Percentiles rank a stretch among this genome's conserved stretches.
Conservation (phyloP, 202 grass and related monocot genomes). For the Elaeis oleifera region DNA sequence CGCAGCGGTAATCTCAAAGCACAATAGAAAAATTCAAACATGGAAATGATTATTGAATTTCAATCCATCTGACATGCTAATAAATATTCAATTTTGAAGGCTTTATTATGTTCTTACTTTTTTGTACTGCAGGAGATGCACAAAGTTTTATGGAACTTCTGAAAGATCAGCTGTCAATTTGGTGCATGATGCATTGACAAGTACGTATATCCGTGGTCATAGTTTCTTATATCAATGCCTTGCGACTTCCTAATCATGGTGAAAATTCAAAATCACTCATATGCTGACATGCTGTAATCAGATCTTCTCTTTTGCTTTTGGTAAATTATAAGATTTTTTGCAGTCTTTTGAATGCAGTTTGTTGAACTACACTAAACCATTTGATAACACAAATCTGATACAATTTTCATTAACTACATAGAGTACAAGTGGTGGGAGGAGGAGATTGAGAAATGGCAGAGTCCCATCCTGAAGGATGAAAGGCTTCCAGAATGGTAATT, state of each 20-base stretch:
- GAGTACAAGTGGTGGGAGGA: slow-evolving; percentile 93
- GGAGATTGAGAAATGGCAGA: slow-evolving; percentile 98
- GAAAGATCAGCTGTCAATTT: slow-evolving; percentile 75
- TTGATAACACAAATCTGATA: background rate
- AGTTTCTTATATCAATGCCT: background rate
- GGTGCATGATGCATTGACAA: slow-evolving; percentile 93
- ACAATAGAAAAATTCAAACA: too few relatives aligned
- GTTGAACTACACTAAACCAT: background rate
- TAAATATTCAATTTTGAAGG: background rate
- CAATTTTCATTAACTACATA: slow-evolving; percentile 20
- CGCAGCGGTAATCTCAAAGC: too few relatives aligned
- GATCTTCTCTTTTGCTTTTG: too few relatives aligned
- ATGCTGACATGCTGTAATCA: slow-evolving; percentile 3
- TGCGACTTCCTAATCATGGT: background rate
- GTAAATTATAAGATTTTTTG: too few relatives aligned
- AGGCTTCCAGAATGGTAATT: slow-evolving; percentile 87
- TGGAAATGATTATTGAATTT: too few relatives aligned
- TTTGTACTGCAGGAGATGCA: slow-evolving; percentile 73
- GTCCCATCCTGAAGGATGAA: slow-evolving; percentile 68
- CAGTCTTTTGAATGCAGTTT: background rate
- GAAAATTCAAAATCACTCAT: too few relatives aligned
- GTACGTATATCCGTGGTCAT: slow-evolving; percentile 41
- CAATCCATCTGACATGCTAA: too few relatives aligned
- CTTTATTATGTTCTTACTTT: slow-evolving; percentile 14
- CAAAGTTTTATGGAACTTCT: slow-evolving; percentile 92